A percentile compares a stretch with the other conserved stretches of the same genome.
phyloP scores from a whole-genome alignment of 176 grass and related monocot species.

The Carex myosuroides region DNA sequence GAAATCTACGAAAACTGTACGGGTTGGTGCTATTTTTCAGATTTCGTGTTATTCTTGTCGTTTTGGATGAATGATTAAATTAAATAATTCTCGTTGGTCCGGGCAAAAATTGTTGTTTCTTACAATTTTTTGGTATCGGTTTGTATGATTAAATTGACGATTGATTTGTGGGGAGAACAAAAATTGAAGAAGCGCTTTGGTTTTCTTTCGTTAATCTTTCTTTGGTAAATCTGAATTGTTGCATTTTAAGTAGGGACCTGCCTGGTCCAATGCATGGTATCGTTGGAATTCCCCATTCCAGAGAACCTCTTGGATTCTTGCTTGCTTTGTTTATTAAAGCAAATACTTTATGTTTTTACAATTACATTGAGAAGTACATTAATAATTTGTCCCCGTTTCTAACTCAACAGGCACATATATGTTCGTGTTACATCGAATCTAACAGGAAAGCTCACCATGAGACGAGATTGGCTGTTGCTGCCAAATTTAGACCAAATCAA shows the following conservation, averaged over 20 bases:
- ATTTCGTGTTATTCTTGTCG: neutral
- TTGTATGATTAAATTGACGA: conserved; percentile 1
- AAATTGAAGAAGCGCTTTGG: neutral
- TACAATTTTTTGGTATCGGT: neutral
- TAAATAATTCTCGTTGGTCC: neutral
- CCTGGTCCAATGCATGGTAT: neutral
- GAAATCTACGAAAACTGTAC: neutral
- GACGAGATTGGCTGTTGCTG: conserved; percentile 35
- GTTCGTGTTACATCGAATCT: neutral
- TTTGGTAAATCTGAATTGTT: neutral
- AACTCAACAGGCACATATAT: neutral
- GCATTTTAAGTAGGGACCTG: neutral
- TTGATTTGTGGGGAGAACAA: neutral
- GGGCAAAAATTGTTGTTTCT: neutral
- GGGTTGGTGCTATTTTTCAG: conserved; percentile 9
- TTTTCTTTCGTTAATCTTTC: neutral
- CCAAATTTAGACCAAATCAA: conserved; percentile 46
- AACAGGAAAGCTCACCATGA: conserved; percentile 31
- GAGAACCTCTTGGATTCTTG: neutral
- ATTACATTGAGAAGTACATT: neutral
- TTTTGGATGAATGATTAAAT: neutral
- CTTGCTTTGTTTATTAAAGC: neutral
- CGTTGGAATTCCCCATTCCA: neutral
- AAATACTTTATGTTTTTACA: neutral
- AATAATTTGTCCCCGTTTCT: neutral